phyloP scores from a whole-genome alignment of 2,329 filamentous ascomycete genomes.

The Curvularia verruculosa region DNA sequence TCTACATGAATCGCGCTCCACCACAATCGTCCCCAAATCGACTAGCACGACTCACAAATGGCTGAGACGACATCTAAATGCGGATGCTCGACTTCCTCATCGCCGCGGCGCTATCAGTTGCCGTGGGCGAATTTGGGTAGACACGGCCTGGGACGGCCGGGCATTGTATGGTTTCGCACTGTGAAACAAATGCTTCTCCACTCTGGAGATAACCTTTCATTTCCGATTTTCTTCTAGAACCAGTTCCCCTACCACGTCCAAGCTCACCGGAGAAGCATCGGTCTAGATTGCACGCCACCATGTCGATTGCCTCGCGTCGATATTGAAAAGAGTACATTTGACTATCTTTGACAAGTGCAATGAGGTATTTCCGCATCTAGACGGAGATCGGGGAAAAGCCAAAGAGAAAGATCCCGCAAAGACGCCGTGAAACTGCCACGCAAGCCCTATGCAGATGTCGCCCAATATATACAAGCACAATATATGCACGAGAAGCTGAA shows the following conservation, averaged over 20 bases:
- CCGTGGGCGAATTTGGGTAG: not conserved
- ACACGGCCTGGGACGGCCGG: not conserved
- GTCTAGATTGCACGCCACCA: not conserved
- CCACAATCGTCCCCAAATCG: not conserved
- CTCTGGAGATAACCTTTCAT: not conserved
- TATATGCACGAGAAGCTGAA: conserved; percentile 12
- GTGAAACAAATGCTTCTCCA: not conserved
- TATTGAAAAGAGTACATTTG: not conserved
- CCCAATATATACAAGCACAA: conserved; percentile 11
- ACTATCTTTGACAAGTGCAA: not conserved
- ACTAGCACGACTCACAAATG: not conserved
- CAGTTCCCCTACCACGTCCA: not conserved
- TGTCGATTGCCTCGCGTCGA: no score
- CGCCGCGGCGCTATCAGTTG: not conserved
- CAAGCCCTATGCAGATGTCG: not conserved
- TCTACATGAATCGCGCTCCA: not conserved
- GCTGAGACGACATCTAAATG: not conserved
- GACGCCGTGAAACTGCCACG: conserved; percentile 9
- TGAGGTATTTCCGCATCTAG: not conserved
- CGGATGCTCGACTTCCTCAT: not conserved
- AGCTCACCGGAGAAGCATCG: not conserved
- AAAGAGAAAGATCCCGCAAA: conserved; percentile 3
- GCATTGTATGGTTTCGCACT: not conserved
- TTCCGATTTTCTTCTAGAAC: conserved; percentile 1
- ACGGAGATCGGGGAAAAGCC: not conserved